These are phyloP conservation scores for Antrodiella citrinella DNA, from an alignment of 768 basidiomycete genomes.

Conservation along the genomic window DNA sequence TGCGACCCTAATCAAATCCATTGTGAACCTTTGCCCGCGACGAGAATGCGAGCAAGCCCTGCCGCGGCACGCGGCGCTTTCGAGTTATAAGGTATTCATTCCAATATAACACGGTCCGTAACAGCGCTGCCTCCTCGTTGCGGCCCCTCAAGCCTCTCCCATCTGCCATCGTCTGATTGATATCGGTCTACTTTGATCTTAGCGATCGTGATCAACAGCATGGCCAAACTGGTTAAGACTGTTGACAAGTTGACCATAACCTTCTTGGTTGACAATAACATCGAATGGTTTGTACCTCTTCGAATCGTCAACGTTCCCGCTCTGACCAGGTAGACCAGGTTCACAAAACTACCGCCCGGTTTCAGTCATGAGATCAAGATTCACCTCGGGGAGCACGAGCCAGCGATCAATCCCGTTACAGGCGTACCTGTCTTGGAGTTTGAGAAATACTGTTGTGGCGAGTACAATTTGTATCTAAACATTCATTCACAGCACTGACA, in stretches of 20 bases:
- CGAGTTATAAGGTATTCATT: too few relatives aligned
- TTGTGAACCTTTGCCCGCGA: too few relatives aligned
- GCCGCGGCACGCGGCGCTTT: too few relatives aligned
- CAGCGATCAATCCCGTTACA: slow-evolving; percentile 32
- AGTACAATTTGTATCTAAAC: slow-evolving; percentile 19
- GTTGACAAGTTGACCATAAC: slow-evolving; percentile 42
- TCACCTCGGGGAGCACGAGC: slow-evolving; percentile 46
- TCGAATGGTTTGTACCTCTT: slow-evolving; percentile 56
- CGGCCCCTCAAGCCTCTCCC: too few relatives aligned
- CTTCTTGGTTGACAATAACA: slow-evolving; percentile 68
- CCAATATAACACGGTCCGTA: too few relatives aligned
- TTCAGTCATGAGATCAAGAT: slow-evolving; percentile 65
- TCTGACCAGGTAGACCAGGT: slow-evolving; percentile 35
- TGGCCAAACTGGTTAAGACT: slow-evolving; percentile 10
- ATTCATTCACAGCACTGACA: neutral
- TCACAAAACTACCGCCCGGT: slow-evolving; percentile 71
- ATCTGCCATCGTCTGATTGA: too few relatives aligned
- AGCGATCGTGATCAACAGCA: neutral
- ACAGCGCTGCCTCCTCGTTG: too few relatives aligned
- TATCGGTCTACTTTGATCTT: neutral
- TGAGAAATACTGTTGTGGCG: slow-evolving; percentile 65
- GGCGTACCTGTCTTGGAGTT: slow-evolving; percentile 64
- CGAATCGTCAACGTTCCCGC: neutral
- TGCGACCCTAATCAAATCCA: too few relatives aligned
- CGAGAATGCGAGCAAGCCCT: too few relatives aligned